phyloP scores from a whole-genome alignment of 805 yeast species.

The Metschnikowia vanudenii region DNA sequence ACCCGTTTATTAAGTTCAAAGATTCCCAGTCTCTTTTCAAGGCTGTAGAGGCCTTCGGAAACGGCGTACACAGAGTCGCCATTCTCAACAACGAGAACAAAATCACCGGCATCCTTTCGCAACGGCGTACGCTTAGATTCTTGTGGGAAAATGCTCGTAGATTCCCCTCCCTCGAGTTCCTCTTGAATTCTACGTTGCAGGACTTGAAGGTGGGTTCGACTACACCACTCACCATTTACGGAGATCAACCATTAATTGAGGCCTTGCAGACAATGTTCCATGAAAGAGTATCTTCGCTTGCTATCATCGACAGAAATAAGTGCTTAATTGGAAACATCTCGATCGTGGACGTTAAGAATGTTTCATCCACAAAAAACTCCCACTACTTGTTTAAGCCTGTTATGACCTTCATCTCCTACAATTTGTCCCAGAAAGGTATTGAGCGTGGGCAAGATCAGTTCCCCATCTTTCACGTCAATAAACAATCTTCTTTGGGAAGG shows the following conservation, averaged over 20 bases:
- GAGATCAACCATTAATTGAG: conserved; percentile 83
- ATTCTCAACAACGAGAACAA: conserved; percentile 48
- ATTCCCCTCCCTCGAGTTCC: conserved; percentile 76
- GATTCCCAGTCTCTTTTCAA: conserved; percentile 65
- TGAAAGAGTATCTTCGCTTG: conserved; percentile 83
- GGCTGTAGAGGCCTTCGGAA: conserved; percentile 86
- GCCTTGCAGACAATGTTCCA: conserved; percentile 84
- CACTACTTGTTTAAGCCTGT: conserved; percentile 80
- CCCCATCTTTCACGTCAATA: conserved; percentile 92
- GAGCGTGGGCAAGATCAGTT: conserved; percentile 94
- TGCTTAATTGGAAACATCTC: conserved; percentile 88
- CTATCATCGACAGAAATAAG: conserved; percentile 80
- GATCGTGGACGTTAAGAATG: conserved; percentile 88
- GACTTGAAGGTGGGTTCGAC: conserved; percentile 74
- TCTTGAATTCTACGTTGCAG: conserved; percentile 64
- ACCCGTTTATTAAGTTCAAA: conserved; percentile 77
- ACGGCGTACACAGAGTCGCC: conserved; percentile 93
- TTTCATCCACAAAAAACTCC: conserved; percentile 83
- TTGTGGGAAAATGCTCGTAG: conserved; percentile 91
- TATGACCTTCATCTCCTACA: conserved; percentile 82
- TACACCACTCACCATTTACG: conserved; percentile 74
- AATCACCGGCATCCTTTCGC: conserved; percentile 84
- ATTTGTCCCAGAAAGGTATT: conserved; percentile 82
- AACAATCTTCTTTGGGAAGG: conserved; percentile 75
- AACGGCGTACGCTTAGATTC: conserved; percentile 79